A percentile compares a stretch with the other conserved stretches of the same genome.
Conservation (phyloP, 768 basidiomycete genomes). For the Rubroboletus satanas region DNA sequence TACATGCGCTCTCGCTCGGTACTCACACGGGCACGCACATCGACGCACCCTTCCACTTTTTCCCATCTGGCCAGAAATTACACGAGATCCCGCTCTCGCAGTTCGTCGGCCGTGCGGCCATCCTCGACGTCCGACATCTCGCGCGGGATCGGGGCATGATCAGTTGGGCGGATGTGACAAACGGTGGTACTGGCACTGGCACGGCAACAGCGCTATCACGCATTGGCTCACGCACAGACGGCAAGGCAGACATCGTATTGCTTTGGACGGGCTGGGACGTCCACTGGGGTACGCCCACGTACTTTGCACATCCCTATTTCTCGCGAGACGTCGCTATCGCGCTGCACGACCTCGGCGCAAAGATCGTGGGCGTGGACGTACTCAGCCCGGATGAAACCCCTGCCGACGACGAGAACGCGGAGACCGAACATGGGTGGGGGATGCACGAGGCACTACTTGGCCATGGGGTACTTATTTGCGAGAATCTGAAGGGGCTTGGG, state of each 20-base stretch:
- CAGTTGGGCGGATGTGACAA: slow-evolving; percentile 41
- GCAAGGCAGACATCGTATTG: slow-evolving; percentile 42
- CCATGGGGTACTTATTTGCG: slow-evolving; percentile 59
- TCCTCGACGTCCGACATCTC: slow-evolving; percentile 50
- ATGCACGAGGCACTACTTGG: slow-evolving; percentile 63
- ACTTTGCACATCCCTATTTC: slow-evolving; percentile 66
- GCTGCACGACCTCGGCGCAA: slow-evolving; percentile 49
- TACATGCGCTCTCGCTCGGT: slow-evolving; percentile 45
- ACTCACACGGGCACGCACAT: slow-evolving; percentile 79
- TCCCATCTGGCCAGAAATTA: slow-evolving; percentile 51
- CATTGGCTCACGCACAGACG: slow-evolving; percentile 25
- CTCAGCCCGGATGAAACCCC: slow-evolving; percentile 65
- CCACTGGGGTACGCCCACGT: slow-evolving; percentile 46
- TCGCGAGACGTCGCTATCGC: slow-evolving; percentile 46
- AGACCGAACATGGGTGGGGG: slow-evolving; percentile 33
- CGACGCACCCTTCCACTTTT: slow-evolving; percentile 75
- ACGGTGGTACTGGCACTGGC: neutral
- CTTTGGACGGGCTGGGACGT: slow-evolving; percentile 68
- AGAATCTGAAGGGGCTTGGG: slow-evolving; percentile 62
- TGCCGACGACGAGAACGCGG: slow-evolving; percentile 5
- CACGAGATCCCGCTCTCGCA: slow-evolving; percentile 53
- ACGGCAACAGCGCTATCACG: neutral
- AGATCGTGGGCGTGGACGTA: slow-evolving; percentile 59
- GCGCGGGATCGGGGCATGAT: slow-evolving; percentile 46
- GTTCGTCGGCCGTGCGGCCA: slow-evolving; percentile 51